Evolutionary conservation across 2,329 filamentous ascomycete species (phyloP).

Genomic region (Cladosporium sp.): DNA sequence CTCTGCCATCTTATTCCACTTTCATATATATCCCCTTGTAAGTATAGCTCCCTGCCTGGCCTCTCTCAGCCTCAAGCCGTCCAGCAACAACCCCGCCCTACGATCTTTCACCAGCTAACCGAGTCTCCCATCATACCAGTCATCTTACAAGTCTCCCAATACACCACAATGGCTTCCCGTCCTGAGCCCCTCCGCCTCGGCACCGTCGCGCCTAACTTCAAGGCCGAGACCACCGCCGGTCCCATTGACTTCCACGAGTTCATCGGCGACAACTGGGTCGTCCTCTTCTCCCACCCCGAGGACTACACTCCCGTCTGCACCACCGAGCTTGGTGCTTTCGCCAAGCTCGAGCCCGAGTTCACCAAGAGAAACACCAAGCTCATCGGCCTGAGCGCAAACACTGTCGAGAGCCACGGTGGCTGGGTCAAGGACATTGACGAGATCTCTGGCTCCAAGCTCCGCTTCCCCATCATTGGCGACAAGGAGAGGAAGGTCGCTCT

Average conservation of each 20-base stretch:
- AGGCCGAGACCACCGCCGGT: constrained; percentile 63
- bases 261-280: constrained; percentile 66
- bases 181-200: constrained; percentile 56
- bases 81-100: background rate
- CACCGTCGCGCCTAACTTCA: constrained; percentile 64
- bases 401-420: constrained; percentile 46
- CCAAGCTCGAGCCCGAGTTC: constrained; percentile 62
- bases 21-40: background rate
- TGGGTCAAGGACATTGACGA: constrained; percentile 54
- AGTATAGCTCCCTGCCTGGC: background rate
- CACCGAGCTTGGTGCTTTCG: constrained; percentile 60
- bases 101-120: background rate
- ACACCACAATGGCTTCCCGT: constrained; percentile 20
- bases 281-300: constrained; percentile 68
- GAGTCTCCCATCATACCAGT: background rate
- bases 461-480: constrained; percentile 52
- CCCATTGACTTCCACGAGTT: constrained; percentile 68
- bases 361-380: constrained; percentile 59
- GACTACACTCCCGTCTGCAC: constrained; percentile 59
- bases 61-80: background rate
- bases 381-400: constrained; percentile 54
- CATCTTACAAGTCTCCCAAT: background rate
- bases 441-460: constrained; percentile 44
- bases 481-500: constrained; percentile 51
- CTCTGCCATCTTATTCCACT: background rate